Evolutionary conservation across 768 basidiomycete genomes (phyloP), one percentile per base, ranked within the genome.

Genomic region (Infundibulicybe gibba): DNA sequence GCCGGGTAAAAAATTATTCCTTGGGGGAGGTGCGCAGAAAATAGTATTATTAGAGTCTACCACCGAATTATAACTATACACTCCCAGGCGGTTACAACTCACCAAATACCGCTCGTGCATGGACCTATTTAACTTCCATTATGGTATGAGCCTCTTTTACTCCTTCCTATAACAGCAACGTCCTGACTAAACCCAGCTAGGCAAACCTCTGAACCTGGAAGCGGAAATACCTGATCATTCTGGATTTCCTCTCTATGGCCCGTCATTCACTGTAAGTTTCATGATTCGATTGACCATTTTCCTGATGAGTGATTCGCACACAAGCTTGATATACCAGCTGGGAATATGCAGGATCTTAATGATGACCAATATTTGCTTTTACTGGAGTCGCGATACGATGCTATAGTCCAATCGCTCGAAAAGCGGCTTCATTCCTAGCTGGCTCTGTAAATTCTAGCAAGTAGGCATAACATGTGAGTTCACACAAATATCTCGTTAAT

Each of bases 101-200:
- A 3, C 69, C 89, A 1, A 94, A 94, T 54, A 83, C 83, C 1
- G 93, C 94, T 0, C 77, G 93, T 11, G 89, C 90, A 0, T 97
- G 92, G 91, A 72, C 90, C 1, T 82, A 82, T 56, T 65, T 94
- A 14, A 95, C 93, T 1, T 85, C 86, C 0, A 66, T 89, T 3
- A 79, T 80, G 21, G 89, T 92, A 54, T 51, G 86, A 69, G 8
- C 25, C 25, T 8, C 25, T 25, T 8, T 25, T 8, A 25, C 25
- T 25, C 8, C 4, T 3, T 25, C 8, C 25, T 25, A 25, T 25
- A 8, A 8, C 25, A 25, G 8, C 25, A 25, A 25, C 25, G 8
- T 25, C 8, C 25, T 25, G 25, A 25, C 25, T 25, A 8, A 25
- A 25, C 4, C 25, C 44, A 92, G 88, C 65, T 79, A 19, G 77